Evolutionary conservation across 1,284 basidiomycete genomes (phyloP).

Genomic region (Austropuccinia psidii): DNA sequence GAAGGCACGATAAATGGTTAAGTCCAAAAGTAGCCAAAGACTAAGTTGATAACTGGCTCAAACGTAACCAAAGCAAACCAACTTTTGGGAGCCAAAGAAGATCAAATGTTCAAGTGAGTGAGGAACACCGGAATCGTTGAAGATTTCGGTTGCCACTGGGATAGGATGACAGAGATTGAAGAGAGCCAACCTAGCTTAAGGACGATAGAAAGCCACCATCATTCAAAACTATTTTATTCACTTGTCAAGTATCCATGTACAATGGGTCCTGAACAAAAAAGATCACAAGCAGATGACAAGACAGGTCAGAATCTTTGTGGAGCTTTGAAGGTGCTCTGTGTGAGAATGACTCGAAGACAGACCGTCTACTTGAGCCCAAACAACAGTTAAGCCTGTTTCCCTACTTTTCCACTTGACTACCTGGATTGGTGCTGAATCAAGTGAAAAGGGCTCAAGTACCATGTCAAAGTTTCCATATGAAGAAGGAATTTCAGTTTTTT

Average conservation of each 20-base stretch:
- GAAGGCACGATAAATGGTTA: background rate
- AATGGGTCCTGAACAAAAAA: constrained; percentile 66
- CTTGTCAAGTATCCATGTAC: constrained; percentile 90
- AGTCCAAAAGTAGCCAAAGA: constrained; percentile 44
- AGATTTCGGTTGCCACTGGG: constrained; percentile 55
- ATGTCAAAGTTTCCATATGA: constrained; percentile 66
- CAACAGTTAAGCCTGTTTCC: constrained; percentile 62
- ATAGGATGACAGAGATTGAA: constrained; percentile 62
- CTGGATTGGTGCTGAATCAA: constrained; percentile 62
- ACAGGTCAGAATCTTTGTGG: too few species aligned
- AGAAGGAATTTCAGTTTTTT: constrained; percentile 1
- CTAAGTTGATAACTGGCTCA: too few species aligned
- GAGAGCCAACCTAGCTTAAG: background rate
- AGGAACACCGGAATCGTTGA: constrained; percentile 83
- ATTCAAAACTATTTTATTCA: background rate
- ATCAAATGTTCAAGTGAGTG: constrained; percentile 89
- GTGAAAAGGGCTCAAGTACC: constrained; percentile 61
- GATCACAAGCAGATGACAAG: too few species aligned
- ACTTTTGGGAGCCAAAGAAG: constrained; percentile 87
- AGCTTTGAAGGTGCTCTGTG: too few species aligned
- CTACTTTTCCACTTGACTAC: constrained; percentile 79
- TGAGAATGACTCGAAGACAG: constrained; percentile 5
- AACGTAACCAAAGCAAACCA: too few species aligned
- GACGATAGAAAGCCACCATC: too few species aligned
- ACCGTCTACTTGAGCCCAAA: constrained; percentile 50